Evolutionary conservation across 1,139 yeast species (phyloP), one percentile per base, ranked within the genome.

Genomic region (Kodamaea derodonti): DNA sequence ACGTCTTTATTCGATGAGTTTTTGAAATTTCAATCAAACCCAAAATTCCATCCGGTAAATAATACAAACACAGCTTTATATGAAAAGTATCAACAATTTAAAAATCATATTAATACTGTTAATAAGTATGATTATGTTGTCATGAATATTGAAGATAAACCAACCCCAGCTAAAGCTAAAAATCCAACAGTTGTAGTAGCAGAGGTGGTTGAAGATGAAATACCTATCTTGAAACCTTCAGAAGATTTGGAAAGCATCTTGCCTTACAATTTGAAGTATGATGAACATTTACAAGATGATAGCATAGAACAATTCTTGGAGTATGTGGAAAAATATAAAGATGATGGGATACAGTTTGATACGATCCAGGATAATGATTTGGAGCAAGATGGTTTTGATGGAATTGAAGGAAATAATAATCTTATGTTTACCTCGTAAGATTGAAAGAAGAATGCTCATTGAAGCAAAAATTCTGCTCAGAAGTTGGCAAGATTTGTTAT

Each of bases 201-300:
- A 11, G 34, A 27, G 9, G 43, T 46, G 4, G 48, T 43, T 14
- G 35, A 35, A 9, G 29, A 25, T 3, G 41, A 32, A 11, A 42
- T 38, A 4, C 42, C 43, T 5, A 27, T 38, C 2, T 42, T 56
- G 3, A 39, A 41, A 24, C 60, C 62, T 0, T 46, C 60, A 2
- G 40, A 46, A 9, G 51, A 48, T 5, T 42, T 59, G 36, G 46
- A 44, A 13, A 34, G 45, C 11, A 33, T 51, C 3, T 47, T 63
- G 24, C 69, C 70, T 0, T 63, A 62, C 40, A 64, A 64, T 34
- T 30, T 62, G n/a, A 45, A 47, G 34, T 64, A 64, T 40, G 48
- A 51, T 27, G 46, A 44, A 13, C 37, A 39, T 12, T 43, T 63
- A 20, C 37, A 53, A 11, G 57, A 56, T 27, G 67, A 61, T 31